Evolutionary conservation across 495 filamentous ascomycete genomes (phyloP).

Genomic region (Penicillium verhagenii): DNA sequence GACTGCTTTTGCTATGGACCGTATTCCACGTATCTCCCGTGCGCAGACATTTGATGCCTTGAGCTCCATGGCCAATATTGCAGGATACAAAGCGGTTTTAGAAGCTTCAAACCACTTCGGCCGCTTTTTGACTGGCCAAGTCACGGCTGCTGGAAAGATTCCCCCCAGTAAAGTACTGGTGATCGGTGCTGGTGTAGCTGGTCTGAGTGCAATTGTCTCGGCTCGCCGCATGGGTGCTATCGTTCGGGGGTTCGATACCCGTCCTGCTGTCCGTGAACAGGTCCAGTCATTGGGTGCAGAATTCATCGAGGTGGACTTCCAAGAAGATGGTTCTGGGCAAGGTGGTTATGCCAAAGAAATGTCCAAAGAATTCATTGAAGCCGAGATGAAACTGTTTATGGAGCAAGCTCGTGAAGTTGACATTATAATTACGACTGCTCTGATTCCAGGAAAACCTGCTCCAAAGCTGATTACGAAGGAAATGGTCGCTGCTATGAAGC

Average conservation of each 20-base stretch:
- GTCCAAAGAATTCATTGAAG: conserved; percentile 85
- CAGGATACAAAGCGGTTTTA: conserved; percentile 80
- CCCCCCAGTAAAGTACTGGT: conserved; percentile 81
- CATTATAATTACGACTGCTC: conserved; percentile 79
- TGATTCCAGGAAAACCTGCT: conserved; percentile 74
- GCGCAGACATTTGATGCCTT: conserved; percentile 75
- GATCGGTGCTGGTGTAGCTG: conserved; percentile 80
- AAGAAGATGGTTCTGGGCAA: conserved; percentile 77
- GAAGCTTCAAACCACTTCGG: conserved; percentile 82
- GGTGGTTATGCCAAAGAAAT: conserved; percentile 86
- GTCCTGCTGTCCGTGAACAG: conserved; percentile 74
- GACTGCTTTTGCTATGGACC: conserved; percentile 78
- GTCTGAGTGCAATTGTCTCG: conserved; percentile 77
- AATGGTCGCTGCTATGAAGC: conserved; percentile 79
- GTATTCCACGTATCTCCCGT: conserved; percentile 79
- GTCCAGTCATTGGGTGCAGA: conserved; percentile 82
- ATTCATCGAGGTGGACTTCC: conserved; percentile 78
- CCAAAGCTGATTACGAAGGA: conserved; percentile 75
- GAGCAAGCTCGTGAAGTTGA: conserved; percentile 81
- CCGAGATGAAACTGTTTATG: conserved; percentile 83
- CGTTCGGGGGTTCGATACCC: conserved; percentile 79
- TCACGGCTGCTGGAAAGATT: conserved; percentile 80
- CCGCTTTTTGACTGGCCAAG: conserved; percentile 77
- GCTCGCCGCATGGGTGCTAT: conserved; percentile 80
- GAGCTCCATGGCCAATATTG: conserved; percentile 83